These are phyloP conservation scores for Aspergillus aculeatinus DNA, from an alignment of 2,329 filamentous ascomycete genomes.

Conservation along the genomic window DNA sequence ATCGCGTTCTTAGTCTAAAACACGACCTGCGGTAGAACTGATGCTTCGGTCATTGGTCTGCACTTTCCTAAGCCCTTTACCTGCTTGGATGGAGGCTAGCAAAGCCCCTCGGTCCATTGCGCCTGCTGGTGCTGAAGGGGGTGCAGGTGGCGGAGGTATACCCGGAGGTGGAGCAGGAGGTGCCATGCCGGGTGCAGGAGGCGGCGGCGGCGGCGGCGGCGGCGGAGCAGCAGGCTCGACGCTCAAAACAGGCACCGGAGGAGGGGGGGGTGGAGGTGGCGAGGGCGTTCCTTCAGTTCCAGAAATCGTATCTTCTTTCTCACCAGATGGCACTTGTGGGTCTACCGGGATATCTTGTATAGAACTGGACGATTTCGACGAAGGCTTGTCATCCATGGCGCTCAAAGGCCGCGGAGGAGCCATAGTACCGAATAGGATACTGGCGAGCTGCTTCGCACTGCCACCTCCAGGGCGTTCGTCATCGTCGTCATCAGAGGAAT, in stretches of 20 bases:
- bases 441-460: conserved; percentile 87
- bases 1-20: conserved; percentile 46
- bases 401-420: conserved; percentile 85
- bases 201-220: conserved; percentile 28
- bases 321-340: conserved; percentile 34
- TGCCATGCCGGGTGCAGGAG: conserved; percentile 28
- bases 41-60: conserved; percentile 82
- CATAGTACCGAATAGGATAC: conserved; percentile 96
- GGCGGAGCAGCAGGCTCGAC: conserved; percentile 45
- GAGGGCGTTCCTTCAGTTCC: conserved; percentile 31
- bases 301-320: conserved; percentile 23
- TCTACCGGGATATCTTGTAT: conserved; percentile 42
- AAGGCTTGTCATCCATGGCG: conserved; percentile 69
- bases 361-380: conserved; percentile 48
- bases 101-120: conserved; percentile 57
- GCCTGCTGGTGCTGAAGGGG: conserved; percentile 37
- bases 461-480: conserved; percentile 77
- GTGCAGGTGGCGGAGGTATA: conserved; percentile 34
- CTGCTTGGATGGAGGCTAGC: conserved; percentile 78
- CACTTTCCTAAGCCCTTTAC: conserved; percentile 79
- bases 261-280: conserved; percentile 36
- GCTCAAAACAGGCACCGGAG: conserved; percentile 5
- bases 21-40: conserved; percentile 71
- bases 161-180: conserved; percentile 36
- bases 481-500: conserved; percentile 68